These are phyloP conservation scores for Tetrastigma voinierianum DNA, from an alignment of 164 flowering plant species.

Conservation along the genomic window DNA sequence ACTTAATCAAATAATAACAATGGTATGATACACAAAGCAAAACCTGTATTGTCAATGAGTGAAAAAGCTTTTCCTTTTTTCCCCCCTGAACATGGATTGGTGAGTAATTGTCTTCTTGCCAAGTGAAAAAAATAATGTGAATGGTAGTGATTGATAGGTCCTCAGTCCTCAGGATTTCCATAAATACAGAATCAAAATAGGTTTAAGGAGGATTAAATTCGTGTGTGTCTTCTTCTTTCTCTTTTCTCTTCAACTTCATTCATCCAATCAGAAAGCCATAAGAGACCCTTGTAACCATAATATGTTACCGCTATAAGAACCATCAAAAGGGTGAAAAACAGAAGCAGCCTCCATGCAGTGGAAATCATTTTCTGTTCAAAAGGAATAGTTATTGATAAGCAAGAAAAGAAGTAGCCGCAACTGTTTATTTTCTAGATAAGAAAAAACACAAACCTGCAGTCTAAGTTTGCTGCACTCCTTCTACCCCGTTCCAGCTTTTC, in stretches of 20 bases:
- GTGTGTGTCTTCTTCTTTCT: slow-evolving; percentile 36
- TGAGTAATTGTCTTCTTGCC: background rate
- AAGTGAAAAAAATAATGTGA: background rate
- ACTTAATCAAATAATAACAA: background rate
- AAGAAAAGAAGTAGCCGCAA: background rate
- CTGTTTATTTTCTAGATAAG: background rate
- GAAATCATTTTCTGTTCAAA: slow-evolving; percentile 47
- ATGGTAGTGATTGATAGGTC: too few species aligned
- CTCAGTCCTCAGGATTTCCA: too few species aligned
- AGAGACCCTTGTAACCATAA: slow-evolving; percentile 75
- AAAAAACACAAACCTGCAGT: slow-evolving; percentile 51
- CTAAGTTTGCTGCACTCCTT: slow-evolving; percentile 39
- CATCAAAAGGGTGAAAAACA: slow-evolving; percentile 29
- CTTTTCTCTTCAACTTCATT: slow-evolving; percentile 66
- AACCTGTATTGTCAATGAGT: background rate
- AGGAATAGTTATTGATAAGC: slow-evolving; percentile 1
- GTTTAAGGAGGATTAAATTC: slow-evolving; percentile 17
- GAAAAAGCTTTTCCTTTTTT: background rate
- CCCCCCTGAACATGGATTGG: background rate
- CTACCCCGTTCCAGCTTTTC: slow-evolving; percentile 54
- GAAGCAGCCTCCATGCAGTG: slow-evolving; percentile 29
- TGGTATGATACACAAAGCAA: background rate
- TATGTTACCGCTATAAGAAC: slow-evolving; percentile 35
- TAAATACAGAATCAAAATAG: too few species aligned
- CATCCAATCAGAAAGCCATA: slow-evolving; percentile 84